These are phyloP conservation scores for Phialocephala sp. DNA, from an alignment of 2,329 filamentous ascomycete genomes.

Conservation along the genomic window DNA sequence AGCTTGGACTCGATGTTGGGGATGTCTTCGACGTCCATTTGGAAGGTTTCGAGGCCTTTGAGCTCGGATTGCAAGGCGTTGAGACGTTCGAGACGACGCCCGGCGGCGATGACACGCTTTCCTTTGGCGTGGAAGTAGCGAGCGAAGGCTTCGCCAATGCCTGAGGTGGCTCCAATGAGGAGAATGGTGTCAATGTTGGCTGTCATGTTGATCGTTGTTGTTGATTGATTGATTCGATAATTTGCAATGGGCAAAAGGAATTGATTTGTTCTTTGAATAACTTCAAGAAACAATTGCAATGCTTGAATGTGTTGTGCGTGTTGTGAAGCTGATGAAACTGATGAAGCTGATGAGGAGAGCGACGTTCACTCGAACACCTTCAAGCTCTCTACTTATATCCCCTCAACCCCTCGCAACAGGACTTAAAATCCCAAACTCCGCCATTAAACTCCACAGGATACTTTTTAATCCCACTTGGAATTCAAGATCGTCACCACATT, in stretches of 20 bases:
- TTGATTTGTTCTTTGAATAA: not conserved
- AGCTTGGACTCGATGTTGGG: slow-evolving; percentile 22
- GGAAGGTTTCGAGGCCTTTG: slow-evolving; percentile 38
- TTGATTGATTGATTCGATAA: not conserved
- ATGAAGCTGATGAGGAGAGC: not conserved
- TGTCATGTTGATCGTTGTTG: slow-evolving; percentile 30
- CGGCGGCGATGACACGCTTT: slow-evolving; percentile 32
- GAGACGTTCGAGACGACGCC: slow-evolving; percentile 35
- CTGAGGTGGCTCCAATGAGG: slow-evolving; percentile 42
- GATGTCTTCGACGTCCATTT: slow-evolving; percentile 33
- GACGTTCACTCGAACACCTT: not conserved
- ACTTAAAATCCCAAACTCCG: not conserved
- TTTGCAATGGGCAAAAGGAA: not conserved
- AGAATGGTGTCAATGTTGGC: slow-evolving; percentile 39
- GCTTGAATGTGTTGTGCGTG: not conserved
- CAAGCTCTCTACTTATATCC: not conserved
- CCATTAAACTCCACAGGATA: not conserved
- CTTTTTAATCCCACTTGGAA: too few relatives aligned
- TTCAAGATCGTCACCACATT: too few relatives aligned
- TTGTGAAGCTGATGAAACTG: too few relatives aligned
- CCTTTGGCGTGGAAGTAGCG: slow-evolving; percentile 28
- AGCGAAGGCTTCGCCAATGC: slow-evolving; percentile 32
- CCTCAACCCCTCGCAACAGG: not conserved
- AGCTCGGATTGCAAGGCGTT: slow-evolving; percentile 37
- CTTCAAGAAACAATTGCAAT: not conserved